Evolutionary conservation across 2,329 filamentous ascomycete species (phyloP), one percentile per base, ranked within the genome.

Genomic region (Leptographium flavum): DNA sequence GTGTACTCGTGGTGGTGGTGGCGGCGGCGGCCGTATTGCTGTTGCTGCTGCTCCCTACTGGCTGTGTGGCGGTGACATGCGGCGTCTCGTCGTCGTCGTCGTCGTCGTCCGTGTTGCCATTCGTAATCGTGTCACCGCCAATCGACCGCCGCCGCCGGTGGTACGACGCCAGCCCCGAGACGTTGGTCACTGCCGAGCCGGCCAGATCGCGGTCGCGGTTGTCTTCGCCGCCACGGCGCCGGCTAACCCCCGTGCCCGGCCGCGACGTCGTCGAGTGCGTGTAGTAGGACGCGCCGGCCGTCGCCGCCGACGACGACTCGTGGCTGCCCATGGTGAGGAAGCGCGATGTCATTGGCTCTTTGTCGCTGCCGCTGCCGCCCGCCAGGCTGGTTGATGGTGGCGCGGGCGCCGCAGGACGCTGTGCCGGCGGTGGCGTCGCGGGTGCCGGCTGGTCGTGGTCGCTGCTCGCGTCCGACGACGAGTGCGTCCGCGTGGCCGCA

Each of bases 271-370:
- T 57, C 15, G 52, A 50, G 3, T 61, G 58, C 22, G 66, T 62
- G 51, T 70, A 73, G 50, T 75, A 74, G 2, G 73, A 76, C 15
- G 65, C 68, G 35, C 74, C 69, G 31, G 63, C 68, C 1, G 67
- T 64, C 6, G 69, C 61, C 25, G 65, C 70, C 1, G 71, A 73
- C 13, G 65, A 66, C 6, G 69, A 63, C 6, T 62, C 66, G 17
- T 60, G 55, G 42, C 56, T 56, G 30, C 53, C 52, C 2, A 51
- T 46, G 33, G 69, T 69, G 39, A 79, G 71, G 48, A 81, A 81
- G 6, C 75, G 69, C 4, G 76, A 81, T 11, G 73, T 76, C 19
- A 81, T 57, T 47, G 68, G 66, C 27, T 65, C 63, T 23, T 58
- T 60, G 53, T 59, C 70, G 57, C 52, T 69, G 63, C 52, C 69